Conservation (phyloP, 192 early-diverging fungal species). For the Glomus cerebriforme region DNA sequence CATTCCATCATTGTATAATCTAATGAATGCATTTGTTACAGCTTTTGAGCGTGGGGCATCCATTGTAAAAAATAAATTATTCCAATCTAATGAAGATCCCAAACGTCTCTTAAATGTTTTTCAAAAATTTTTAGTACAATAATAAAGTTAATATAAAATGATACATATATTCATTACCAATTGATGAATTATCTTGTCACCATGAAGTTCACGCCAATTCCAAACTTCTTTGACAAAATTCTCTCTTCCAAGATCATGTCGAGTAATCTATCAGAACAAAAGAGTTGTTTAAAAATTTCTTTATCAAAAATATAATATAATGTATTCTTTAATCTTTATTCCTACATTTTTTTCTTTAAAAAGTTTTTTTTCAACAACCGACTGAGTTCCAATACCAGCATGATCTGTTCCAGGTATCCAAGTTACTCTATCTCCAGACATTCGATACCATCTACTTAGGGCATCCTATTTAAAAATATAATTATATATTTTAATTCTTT, state of each 20-base stretch:
- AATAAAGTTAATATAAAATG: background rate
- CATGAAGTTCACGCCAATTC: conserved; percentile 83
- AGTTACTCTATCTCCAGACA: conserved; percentile 86
- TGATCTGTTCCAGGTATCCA: conserved; percentile 98
- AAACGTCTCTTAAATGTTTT: conserved; percentile 49
- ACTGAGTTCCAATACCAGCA: conserved; percentile 95
- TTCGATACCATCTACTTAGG: conserved; percentile 77
- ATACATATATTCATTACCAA: conserved; percentile 38
- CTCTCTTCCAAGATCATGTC: conserved; percentile 88
- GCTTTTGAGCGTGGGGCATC: conserved; percentile 71
- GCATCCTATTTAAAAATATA: conserved; percentile 45
- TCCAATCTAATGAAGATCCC: conserved; percentile 90
- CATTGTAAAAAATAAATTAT: conserved; percentile 87
- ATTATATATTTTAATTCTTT: background rate
- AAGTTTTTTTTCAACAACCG: conserved; percentile 92
- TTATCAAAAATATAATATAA: background rate
- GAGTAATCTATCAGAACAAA: conserved; percentile 46
- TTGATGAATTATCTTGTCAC: conserved; percentile 81
- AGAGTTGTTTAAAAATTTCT: background rate
- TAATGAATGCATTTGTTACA: conserved; percentile 90
- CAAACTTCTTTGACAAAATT: conserved; percentile 83
- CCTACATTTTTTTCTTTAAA: conserved; percentile 59
- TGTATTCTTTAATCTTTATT: background rate
- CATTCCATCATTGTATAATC: conserved; percentile 82
- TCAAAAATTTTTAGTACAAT: background rate